phyloP scores from a whole-genome alignment of 371 early-diverging fungal genomes.

The Neoconidiobolus thromboides region DNA sequence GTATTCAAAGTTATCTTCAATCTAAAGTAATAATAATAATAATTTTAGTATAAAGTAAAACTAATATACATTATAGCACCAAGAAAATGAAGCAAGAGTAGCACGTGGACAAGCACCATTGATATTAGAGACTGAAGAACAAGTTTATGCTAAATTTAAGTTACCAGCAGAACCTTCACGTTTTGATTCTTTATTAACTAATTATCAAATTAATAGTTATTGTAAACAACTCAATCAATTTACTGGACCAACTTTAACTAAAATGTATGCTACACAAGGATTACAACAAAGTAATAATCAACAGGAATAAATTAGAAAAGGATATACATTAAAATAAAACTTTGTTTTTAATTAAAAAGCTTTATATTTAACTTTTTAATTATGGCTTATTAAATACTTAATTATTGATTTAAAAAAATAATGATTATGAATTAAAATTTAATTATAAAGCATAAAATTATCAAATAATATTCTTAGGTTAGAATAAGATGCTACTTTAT shows the following conservation, averaged over 20 bases:
- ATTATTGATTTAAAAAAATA: no score
- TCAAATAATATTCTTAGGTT: no score
- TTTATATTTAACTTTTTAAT: no score
- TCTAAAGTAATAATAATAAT: conserved; percentile 24
- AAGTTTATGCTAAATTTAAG: conserved; percentile 43
- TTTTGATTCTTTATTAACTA: conserved; percentile 69
- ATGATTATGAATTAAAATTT: no score
- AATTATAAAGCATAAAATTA: no score
- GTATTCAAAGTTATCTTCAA: conserved; percentile 35
- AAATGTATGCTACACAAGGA: conserved; percentile 58
- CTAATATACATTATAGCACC: conserved; percentile 17
- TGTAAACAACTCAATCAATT: conserved; percentile 80
- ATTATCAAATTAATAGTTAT: conserved; percentile 75
- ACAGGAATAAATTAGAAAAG: neutral
- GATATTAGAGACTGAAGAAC: conserved; percentile 47
- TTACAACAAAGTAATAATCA: conserved; percentile 32
- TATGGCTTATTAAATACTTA: no score
- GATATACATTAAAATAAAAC: no score
- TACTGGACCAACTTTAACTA: conserved; percentile 70
- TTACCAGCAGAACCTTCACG: conserved; percentile 72
- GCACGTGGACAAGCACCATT: conserved; percentile 54
- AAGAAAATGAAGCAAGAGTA: conserved; percentile 58
- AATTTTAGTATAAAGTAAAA: conserved; percentile 20
- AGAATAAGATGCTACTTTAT: no score
- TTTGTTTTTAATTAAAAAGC: no score